A percentile compares a stretch with the other conserved stretches of the same genome.
Conservation (phyloP, 2,329 filamentous ascomycete species). For the Alternaria sp. region DNA sequence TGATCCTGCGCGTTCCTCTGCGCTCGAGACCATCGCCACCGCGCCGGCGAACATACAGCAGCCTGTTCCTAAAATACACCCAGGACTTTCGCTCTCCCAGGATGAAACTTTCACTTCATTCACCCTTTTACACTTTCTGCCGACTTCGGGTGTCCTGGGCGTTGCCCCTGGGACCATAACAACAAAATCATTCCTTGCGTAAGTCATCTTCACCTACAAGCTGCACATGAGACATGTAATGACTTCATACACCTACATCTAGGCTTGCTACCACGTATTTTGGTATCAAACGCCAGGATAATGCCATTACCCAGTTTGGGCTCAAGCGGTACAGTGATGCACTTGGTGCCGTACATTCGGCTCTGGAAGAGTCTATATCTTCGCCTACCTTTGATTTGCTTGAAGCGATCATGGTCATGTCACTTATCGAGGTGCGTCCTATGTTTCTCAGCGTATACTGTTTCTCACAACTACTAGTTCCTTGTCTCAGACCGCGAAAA, state of each 20-base stretch:
- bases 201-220: too few species aligned
- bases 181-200: background rate
- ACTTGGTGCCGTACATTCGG: background rate
- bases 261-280: background rate
- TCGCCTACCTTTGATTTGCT: background rate
- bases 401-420: slow-evolving; percentile 2
- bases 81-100: background rate
- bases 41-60: background rate
- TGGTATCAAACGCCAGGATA: slow-evolving; percentile 7
- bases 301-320: background rate
- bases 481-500: slow-evolving; percentile 3
- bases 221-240: too few species aligned
- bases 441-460: background rate
- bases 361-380: background rate
- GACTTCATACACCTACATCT: too few species aligned
- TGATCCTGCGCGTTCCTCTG: background rate
- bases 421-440: background rate
- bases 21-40: background rate
- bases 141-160: background rate
- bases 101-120: background rate
- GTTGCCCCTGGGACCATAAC: slow-evolving; percentile 2
- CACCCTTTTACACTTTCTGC: background rate
- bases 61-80: background rate
- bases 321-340: slow-evolving; percentile 5
- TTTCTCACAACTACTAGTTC: background rate